phyloP scores from a whole-genome alignment of 495 filamentous ascomycete genomes.

The Penicillium macrosclerotiorum region DNA sequence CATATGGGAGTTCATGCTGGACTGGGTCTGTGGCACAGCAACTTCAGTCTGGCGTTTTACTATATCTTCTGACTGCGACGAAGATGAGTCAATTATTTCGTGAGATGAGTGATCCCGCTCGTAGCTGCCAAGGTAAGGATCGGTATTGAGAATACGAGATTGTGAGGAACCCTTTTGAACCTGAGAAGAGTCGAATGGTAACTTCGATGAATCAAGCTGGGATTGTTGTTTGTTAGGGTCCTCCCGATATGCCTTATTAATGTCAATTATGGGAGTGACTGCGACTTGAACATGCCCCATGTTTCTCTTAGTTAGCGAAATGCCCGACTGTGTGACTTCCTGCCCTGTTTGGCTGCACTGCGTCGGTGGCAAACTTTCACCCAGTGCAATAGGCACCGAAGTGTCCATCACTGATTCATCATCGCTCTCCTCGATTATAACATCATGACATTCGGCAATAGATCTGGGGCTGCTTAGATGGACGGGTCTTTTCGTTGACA shows the following conservation, averaged over 20 bases:
- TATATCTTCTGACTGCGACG: background rate
- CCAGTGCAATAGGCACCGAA: slow-evolving; percentile 49
- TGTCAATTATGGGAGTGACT: slow-evolving; percentile 29
- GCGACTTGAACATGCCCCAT: slow-evolving; percentile 35
- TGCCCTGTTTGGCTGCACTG: slow-evolving; percentile 28
- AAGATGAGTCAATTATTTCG: slow-evolving; percentile 8
- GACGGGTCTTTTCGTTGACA: background rate
- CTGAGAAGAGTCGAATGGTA: slow-evolving; percentile 22
- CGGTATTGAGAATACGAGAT: slow-evolving; percentile 36
- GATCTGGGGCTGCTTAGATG: background rate
- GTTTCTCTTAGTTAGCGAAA: slow-evolving; percentile 19
- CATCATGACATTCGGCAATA: slow-evolving; percentile 15
- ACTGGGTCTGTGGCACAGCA: slow-evolving; percentile 23
- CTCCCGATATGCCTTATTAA: slow-evolving; percentile 9
- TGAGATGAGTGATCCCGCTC: slow-evolving; percentile 23
- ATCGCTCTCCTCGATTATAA: slow-evolving; percentile 29
- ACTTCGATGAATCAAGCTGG: background rate
- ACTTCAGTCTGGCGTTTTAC: slow-evolving; percentile 17
- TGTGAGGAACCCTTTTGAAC: slow-evolving; percentile 37
- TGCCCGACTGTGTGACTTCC: slow-evolving; percentile 23
- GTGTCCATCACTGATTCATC: slow-evolving; percentile 57
- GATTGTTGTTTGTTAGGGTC: background rate
- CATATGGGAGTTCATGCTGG: slow-evolving; percentile 13
- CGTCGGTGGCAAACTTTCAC: slow-evolving; percentile 23
- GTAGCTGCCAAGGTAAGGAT: slow-evolving; percentile 21